A percentile compares a stretch with the other conserved stretches of the same genome.
Evolutionary conservation across 805 yeast species (phyloP).

Genomic region (Teunomyces atbi): DNA sequence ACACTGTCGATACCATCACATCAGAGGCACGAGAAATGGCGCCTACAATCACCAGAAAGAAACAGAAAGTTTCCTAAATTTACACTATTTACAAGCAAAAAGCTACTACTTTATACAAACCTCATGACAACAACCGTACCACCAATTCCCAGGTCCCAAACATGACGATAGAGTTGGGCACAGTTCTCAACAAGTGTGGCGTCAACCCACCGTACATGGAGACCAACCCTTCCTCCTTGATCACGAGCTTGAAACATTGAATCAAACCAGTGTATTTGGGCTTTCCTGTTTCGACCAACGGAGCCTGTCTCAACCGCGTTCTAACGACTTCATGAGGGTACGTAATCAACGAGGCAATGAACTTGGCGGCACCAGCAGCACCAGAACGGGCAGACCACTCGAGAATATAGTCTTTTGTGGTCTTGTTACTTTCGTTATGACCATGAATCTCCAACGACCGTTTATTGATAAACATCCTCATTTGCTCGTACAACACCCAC

Average conservation of each 20-base stretch:
- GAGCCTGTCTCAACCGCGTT: conserved; percentile 94
- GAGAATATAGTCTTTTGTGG: conserved; percentile 58
- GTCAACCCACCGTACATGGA: conserved; percentile 98
- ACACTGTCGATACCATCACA: conserved; percentile 8
- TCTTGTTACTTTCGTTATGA: conserved; percentile 24
- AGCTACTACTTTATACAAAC: conserved; percentile 2
- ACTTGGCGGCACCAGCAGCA: conserved; percentile 95
- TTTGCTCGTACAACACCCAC: conserved; percentile 95
- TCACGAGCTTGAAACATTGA: conserved; percentile 81
- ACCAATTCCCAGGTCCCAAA: conserved; percentile 96
- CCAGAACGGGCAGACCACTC: conserved; percentile 98
- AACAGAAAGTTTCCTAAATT: not conserved
- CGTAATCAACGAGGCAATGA: conserved; percentile 86
- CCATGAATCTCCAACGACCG: conserved; percentile 44
- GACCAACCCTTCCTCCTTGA: conserved; percentile 87
- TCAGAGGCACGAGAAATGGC: conserved; percentile 6
- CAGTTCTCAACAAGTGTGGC: conserved; percentile 94
- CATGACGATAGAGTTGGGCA: conserved; percentile 97
- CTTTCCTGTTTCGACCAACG: conserved; percentile 65
- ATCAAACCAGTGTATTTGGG: conserved; percentile 87
- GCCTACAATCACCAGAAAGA: not conserved
- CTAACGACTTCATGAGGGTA: conserved; percentile 98
- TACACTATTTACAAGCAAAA: conserved; percentile 9
- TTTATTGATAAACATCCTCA: conserved; percentile 66
- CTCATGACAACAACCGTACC: conserved; percentile 32